phyloP scores from a whole-genome alignment of 257 asterid genomes.

The Solanum chmielewskii region DNA sequence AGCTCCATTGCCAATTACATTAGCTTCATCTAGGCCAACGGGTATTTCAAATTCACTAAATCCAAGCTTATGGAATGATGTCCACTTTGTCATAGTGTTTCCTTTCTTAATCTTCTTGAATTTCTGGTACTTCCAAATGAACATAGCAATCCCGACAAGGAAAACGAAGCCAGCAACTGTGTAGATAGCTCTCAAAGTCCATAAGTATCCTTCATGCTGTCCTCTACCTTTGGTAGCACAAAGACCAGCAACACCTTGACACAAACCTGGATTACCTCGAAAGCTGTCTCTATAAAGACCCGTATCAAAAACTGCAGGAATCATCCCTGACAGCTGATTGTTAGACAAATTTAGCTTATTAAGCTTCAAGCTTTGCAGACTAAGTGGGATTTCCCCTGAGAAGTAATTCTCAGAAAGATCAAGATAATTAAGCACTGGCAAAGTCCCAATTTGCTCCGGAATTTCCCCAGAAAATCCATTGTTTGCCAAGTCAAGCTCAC shows the following conservation, averaged over 20 bases:
- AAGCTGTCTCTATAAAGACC: constrained; percentile 48
- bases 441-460: constrained; percentile 54
- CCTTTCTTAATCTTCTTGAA: constrained; percentile 13
- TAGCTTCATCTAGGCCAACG: constrained; percentile 44
- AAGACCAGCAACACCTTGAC: constrained; percentile 19
- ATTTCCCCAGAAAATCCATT: constrained; percentile 52
- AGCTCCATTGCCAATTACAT: constrained; percentile 64
- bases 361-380: constrained; percentile 60
- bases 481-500: constrained; percentile 52
- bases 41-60: constrained; percentile 52
- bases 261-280: constrained; percentile 58
- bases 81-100: constrained; percentile 50
- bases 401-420: constrained; percentile 62
- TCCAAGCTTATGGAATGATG: constrained; percentile 63
- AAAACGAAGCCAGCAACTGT: constrained; percentile 22
- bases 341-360: constrained; percentile 48
- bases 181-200: constrained; percentile 30
- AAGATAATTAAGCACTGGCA: constrained; percentile 61
- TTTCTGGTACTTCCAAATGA: constrained; percentile 32
- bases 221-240: constrained; percentile 14
- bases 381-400: constrained; percentile 44
- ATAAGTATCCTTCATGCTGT: constrained; percentile 4
- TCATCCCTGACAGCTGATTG: constrained; percentile 47
- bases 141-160: constrained; percentile 35
- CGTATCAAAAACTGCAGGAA: constrained; percentile 41